Evolutionary conservation across 192 early-diverging fungal genomes (phyloP).

Genomic region (Coemansia sp.): DNA sequence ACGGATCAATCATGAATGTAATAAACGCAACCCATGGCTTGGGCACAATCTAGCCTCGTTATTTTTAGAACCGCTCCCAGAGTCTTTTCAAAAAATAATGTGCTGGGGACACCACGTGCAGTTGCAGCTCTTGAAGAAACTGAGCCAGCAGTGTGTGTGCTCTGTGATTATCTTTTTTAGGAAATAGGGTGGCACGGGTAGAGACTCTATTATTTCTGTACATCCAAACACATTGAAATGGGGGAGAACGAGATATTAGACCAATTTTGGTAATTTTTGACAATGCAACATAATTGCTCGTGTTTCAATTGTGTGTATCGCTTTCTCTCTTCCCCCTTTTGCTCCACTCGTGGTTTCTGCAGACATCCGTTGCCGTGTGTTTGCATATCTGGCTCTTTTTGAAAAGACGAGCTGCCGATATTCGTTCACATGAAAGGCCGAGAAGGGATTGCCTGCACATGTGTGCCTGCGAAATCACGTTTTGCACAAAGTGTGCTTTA

Average conservation of each 20-base stretch:
- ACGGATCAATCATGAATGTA: background rate
- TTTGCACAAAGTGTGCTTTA: constrained; percentile 1
- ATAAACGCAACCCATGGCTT: background rate
- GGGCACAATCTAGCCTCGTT: background rate
- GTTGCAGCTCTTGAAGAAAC: too few species aligned
- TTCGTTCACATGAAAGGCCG: background rate
- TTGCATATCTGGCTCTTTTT: background rate
- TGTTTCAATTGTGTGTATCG: background rate
- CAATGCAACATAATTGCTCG: constrained; percentile 2
- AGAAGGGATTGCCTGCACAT: background rate
- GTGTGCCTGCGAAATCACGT: constrained; percentile 2
- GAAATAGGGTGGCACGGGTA: background rate
- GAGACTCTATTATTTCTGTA: background rate
- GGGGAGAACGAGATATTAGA: background rate
- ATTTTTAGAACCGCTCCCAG: background rate
- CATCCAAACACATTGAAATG: background rate
- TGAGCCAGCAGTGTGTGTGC: too few species aligned
- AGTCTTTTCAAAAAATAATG: background rate
- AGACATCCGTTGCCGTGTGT: background rate
- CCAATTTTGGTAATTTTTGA: background rate
- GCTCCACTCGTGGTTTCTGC: background rate
- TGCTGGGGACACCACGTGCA: too few species aligned
- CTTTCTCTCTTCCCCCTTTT: background rate
- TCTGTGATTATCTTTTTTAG: background rate
- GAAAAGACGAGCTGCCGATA: background rate